A percentile compares a stretch with the other conserved stretches of the same genome.
These are phyloP conservation scores for Albatrellus ellisii DNA, from an alignment of 768 basidiomycete genomes.

Conservation along the genomic window DNA sequence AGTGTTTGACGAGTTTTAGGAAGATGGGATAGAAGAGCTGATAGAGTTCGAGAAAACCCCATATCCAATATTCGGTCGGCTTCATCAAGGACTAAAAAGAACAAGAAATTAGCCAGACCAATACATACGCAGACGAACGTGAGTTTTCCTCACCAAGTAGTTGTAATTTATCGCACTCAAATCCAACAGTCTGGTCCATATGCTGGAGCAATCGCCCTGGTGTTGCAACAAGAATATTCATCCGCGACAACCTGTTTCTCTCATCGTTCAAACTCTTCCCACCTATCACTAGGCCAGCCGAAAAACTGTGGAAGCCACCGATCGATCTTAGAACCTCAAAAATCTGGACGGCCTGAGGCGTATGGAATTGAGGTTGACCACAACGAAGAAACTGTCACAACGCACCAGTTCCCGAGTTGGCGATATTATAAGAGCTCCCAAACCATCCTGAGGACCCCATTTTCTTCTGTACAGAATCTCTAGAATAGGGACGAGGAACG, in stretches of 20 bases:
- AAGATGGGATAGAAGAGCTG: slow-evolving; percentile 85
- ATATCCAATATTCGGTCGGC: slow-evolving; percentile 95
- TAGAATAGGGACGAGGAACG: slow-evolving; percentile 55
- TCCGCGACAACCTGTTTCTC: slow-evolving; percentile 70
- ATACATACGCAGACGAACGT: background rate
- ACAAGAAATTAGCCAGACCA: background rate
- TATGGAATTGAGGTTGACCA: background rate
- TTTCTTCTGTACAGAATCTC: slow-evolving; percentile 51
- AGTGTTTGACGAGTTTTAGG: slow-evolving; percentile 89
- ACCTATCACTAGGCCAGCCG: slow-evolving; percentile 90
- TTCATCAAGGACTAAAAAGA: slow-evolving; percentile 76
- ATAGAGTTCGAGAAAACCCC: slow-evolving; percentile 83
- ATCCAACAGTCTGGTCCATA: slow-evolving; percentile 96
- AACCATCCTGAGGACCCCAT: slow-evolving; percentile 63
- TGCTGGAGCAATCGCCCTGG: slow-evolving; percentile 93
- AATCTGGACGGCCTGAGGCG: slow-evolving; percentile 81
- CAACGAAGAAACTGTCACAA: slow-evolving; percentile 10
- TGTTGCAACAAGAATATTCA: slow-evolving; percentile 99
- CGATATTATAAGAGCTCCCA: slow-evolving; percentile 85
- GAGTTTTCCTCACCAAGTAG: slow-evolving; percentile 50
- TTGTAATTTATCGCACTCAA: slow-evolving; percentile 86
- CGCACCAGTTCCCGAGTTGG: slow-evolving; percentile 86
- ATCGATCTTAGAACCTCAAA: slow-evolving; percentile 93
- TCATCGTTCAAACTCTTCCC: slow-evolving; percentile 95
- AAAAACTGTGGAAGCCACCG: slow-evolving; percentile 83